Evolutionary conservation across 345 rosid genomes (phyloP), one percentile per base, ranked within the genome.

Genomic region (Brassica incana): DNA sequence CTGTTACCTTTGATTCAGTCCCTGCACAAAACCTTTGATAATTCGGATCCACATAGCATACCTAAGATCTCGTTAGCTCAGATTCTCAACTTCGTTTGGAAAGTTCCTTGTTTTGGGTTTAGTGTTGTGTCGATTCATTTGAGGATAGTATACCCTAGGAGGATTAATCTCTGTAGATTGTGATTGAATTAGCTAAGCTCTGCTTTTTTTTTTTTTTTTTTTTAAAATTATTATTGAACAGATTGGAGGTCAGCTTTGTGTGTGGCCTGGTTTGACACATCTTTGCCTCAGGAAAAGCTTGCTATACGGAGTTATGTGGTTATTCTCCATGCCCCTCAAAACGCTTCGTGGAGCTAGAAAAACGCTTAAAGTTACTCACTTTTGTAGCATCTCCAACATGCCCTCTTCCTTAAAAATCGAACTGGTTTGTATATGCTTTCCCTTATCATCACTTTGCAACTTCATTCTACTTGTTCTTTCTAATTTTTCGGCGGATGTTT

Each of bases 281-380:
- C 85, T 95, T 79, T 88, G 91, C 90, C 79, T 95, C 69, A 88
- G 98, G 65, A 93, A 91, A 81, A 93, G 97, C 81, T 83, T 95
- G 32, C 67, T 92, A 74, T 91, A 90, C 88, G 95, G 97, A 71
- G 84, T 95, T 11, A 86, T 91, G 88, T 87, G 85, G 75, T 72
- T 93, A 67, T 29, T 93, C 71, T 91, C 97, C 15, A 86, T 84
- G 71, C 98, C 99, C 30, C 82, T 91, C 72, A 93, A 93, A 83
- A 93, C 97, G 25, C 79, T 95, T 87, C 91, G 93, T 67, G 91
- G 93, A 72, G 99, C 99, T 5, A 85, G 97, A 79, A 86, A 97
- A 65, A 87, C 98, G 5, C 95, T 95, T 67, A 89, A 86, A 81
- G 87, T 93, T 52, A 83, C 97, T 32, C 91, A 93, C 67, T 95